phyloP scores from a whole-genome alignment of 306 rosid genomes.

The Carpinus viminea region DNA sequence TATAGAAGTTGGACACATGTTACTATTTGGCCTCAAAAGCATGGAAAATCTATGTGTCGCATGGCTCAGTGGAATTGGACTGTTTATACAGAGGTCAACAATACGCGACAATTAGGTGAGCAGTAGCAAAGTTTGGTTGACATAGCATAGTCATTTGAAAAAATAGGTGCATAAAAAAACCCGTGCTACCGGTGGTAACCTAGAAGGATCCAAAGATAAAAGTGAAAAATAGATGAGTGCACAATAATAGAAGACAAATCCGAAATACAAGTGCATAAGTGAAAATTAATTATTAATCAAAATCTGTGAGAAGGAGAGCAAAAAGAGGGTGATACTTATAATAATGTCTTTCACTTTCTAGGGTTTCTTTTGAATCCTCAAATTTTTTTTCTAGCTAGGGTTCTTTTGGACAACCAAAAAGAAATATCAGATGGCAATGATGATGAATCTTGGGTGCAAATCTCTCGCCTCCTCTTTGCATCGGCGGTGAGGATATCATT shows the following conservation, averaged over 20 bases:
- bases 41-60: conserved; percentile 47
- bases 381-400: conserved; percentile 29
- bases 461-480: conserved; percentile 58
- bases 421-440: conserved; percentile 64
- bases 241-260: conserved; percentile 51
- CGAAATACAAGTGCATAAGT: conserved; percentile 25
- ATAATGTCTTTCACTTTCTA: conserved; percentile 37
- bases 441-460: conserved; percentile 88
- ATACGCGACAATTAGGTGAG: conserved; percentile 52
- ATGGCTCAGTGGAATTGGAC: conserved; percentile 65
- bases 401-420: conserved; percentile 42
- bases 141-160: not conserved
- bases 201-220: conserved; percentile 39
- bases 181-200: conserved; percentile 40
- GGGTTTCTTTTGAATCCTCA: conserved; percentile 31
- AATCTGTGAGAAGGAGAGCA: conserved; percentile 34
- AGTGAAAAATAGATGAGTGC: conserved; percentile 57
- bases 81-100: conserved; percentile 71
- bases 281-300: conserved; percentile 46
- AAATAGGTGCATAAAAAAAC: conserved; percentile 34
- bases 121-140: conserved; percentile 5
- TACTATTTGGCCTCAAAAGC: conserved; percentile 49
- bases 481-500: conserved; percentile 69
- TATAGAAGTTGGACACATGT: conserved; percentile 24
- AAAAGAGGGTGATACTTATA: conserved; percentile 15